phyloP scores from a whole-genome alignment of 108 stramenopile species.

The Cyclotella cryptica region DNA sequence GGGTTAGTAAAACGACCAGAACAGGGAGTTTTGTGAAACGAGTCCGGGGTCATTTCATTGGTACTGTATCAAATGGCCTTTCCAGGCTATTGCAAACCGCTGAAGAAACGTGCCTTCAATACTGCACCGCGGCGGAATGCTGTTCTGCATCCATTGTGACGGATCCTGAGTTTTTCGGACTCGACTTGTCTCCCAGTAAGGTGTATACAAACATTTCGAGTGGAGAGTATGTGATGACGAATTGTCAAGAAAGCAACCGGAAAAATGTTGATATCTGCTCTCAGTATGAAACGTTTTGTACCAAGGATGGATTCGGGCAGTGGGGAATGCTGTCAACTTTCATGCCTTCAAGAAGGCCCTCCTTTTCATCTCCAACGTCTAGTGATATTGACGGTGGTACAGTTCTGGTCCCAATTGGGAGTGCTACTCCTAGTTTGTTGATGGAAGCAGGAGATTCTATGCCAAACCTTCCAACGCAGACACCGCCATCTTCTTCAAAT shows the following conservation, averaged over 20 bases:
- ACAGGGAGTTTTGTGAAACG: not conserved
- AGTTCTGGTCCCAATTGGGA: not conserved
- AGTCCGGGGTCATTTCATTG: slow-evolving; percentile 7
- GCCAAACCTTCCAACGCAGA: not conserved
- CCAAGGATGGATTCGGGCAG: not conserved
- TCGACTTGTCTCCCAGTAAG: slow-evolving; percentile 8
- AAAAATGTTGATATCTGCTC: slow-evolving; percentile 21
- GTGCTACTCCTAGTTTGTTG: not conserved
- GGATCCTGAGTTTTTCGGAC: slow-evolving; percentile 21
- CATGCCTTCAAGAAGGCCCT: not conserved
- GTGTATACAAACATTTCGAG: slow-evolving; percentile 21
- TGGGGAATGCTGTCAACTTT: not conserved
- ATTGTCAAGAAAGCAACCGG: slow-evolving; percentile 13
- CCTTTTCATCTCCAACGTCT: not conserved
- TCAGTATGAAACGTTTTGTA: slow-evolving; percentile 20
- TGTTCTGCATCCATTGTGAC: slow-evolving; percentile 10
- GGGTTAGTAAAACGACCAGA: not conserved
- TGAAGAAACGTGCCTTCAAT: not conserved
- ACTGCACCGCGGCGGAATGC: slow-evolving; percentile 32
- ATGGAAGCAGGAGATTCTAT: not conserved
- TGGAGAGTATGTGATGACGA: slow-evolving; percentile 28
- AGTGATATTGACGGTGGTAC: not conserved
- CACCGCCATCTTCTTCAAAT: not conserved
- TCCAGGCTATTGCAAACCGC: slow-evolving; percentile 1
- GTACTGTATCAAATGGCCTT: not conserved